phyloP scores from a whole-genome alignment of 1,284 basidiomycete species.

The Moesziomyces sp. region DNA sequence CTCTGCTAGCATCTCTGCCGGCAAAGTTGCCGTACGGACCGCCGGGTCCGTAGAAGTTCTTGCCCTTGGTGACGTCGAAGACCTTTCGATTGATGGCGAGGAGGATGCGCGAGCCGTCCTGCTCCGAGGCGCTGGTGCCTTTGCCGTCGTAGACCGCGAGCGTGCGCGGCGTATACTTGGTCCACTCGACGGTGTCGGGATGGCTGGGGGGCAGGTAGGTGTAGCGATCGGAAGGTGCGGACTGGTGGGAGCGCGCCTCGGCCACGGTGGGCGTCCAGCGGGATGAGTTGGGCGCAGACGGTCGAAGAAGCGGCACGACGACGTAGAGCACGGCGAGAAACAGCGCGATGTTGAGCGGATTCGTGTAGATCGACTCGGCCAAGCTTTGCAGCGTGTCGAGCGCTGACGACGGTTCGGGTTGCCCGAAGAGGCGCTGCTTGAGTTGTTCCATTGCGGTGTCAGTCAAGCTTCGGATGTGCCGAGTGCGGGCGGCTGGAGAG shows the following conservation, averaged over 20 bases:
- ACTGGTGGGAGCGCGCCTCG: slow-evolving; percentile 37
- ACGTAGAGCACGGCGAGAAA: slow-evolving; percentile 47
- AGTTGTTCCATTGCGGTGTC: slow-evolving; percentile 15
- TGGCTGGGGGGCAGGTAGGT: slow-evolving; percentile 57
- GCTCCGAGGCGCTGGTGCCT: slow-evolving; percentile 12
- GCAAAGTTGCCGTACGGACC: slow-evolving; percentile 98
- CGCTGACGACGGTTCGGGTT: slow-evolving; percentile 1
- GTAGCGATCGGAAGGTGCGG: slow-evolving; percentile 45
- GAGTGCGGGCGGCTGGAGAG: background rate
- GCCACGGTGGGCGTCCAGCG: slow-evolving; percentile 40
- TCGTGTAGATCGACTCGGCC: slow-evolving; percentile 46
- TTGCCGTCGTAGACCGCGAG: slow-evolving; percentile 63
- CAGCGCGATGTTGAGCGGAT: slow-evolving; percentile 58
- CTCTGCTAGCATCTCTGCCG: slow-evolving; percentile 88
- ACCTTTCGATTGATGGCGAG: slow-evolving; percentile 87
- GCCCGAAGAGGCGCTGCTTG: slow-evolving; percentile 11
- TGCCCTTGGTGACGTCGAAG: slow-evolving; percentile 88
- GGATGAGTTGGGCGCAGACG: slow-evolving; percentile 34
- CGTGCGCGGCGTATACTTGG: slow-evolving; percentile 61
- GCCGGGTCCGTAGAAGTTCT: slow-evolving; percentile 90
- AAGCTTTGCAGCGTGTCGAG: slow-evolving; percentile 5
- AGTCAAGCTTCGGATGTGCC: background rate
- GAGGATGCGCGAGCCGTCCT: slow-evolving; percentile 73
- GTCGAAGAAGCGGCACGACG: slow-evolving; percentile 47
- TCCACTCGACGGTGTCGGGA: slow-evolving; percentile 56